Conservation (phyloP, 305 asterid genomes). For the Rubia balearica region DNA sequence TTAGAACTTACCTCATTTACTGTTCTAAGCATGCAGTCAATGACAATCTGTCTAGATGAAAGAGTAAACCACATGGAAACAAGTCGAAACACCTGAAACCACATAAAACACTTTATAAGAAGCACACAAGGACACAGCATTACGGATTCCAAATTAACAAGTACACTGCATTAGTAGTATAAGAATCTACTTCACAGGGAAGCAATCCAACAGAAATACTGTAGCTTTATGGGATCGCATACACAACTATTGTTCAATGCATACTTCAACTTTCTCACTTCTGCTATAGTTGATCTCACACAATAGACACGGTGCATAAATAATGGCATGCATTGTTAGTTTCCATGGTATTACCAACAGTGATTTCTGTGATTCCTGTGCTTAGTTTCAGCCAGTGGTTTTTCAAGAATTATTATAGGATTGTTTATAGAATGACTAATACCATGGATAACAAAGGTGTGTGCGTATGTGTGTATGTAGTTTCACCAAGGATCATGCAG, state of each 20-base stretch:
- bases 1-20: slow-evolving; percentile 58
- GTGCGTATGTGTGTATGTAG: background rate
- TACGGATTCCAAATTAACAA: background rate
- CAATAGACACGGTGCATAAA: no score
- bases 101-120: background rate
- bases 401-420: background rate
- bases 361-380: background rate
- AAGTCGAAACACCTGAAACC: slow-evolving; percentile 81
- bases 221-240: no score
- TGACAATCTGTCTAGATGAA: slow-evolving; percentile 56
- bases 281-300: no score
- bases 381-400: background rate
- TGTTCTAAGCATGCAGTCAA: slow-evolving; percentile 70
- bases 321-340: background rate
- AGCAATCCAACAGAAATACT: background rate
- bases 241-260: no score
- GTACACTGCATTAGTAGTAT: background rate
- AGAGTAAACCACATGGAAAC: slow-evolving; percentile 95
- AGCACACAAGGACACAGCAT: background rate
- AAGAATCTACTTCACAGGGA: background rate
- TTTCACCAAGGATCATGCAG: background rate
- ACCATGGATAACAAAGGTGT: no score
- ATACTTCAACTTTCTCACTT: no score
- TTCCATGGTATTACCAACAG: background rate
- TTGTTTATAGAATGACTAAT: background rate